These are phyloP conservation scores for Venturia asperata DNA, from an alignment of 2,329 filamentous ascomycete genomes.

Conservation along the genomic window DNA sequence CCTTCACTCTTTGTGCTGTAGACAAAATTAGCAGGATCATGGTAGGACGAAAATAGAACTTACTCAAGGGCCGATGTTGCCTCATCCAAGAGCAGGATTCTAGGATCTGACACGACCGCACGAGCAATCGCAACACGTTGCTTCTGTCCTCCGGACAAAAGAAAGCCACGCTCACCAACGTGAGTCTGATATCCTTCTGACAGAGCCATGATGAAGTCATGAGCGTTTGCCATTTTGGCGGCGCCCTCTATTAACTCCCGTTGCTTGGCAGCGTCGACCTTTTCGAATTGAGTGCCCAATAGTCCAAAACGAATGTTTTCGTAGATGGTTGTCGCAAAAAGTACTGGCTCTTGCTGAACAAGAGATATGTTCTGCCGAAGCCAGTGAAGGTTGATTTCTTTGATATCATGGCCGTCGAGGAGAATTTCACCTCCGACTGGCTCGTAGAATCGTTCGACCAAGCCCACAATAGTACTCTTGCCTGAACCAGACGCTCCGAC, in stretches of 20 bases:
- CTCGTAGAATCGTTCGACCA: conserved; percentile 91
- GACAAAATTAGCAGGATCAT: neutral
- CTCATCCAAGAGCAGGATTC: conserved; percentile 87
- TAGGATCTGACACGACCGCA: conserved; percentile 84
- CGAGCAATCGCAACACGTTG: conserved; percentile 93
- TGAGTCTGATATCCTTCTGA: conserved; percentile 89
- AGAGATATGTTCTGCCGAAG: conserved; percentile 85
- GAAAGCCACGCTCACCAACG: conserved; percentile 89
- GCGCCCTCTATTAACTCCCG: conserved; percentile 68
- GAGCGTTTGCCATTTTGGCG: conserved; percentile 84
- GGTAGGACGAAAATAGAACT: neutral
- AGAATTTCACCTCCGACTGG: conserved; percentile 72
- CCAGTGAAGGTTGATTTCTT: conserved; percentile 79
- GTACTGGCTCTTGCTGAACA: conserved; percentile 85
- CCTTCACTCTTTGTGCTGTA: conserved; percentile 77
- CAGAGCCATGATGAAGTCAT: conserved; percentile 77
- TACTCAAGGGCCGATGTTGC: conserved; percentile 81
- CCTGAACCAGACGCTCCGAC: conserved; percentile 92
- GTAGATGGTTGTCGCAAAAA: conserved; percentile 84
- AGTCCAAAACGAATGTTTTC: conserved; percentile 87
- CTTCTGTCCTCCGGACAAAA: conserved; percentile 91
- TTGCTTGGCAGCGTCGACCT: conserved; percentile 60
- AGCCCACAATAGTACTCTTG: conserved; percentile 87
- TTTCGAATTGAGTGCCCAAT: conserved; percentile 72
- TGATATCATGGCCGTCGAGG: conserved; percentile 77